Evolutionary conservation across 148 eudicot species (phyloP), one percentile per base, ranked within the genome.

Genomic region (Dianthus caryophyllus): DNA sequence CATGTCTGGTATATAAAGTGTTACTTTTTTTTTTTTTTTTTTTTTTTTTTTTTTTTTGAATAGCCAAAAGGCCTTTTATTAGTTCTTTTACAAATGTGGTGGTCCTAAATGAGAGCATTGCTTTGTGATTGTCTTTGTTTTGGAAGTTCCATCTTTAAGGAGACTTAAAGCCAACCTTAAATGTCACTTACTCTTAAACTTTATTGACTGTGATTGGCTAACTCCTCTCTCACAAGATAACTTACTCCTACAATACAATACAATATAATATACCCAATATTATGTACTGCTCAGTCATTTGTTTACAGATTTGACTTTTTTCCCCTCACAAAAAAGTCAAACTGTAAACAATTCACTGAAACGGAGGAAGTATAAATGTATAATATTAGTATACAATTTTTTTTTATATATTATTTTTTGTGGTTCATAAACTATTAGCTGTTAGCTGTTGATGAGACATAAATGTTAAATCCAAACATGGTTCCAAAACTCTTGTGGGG

Each of bases 391-490:
- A n/a, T n/a, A n/a, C n/a, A n/a, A n/a, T n/a, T n/a, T 33, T 33
- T 41, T 9, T 41, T 41, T 41, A 6, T 41, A 1, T 41, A 1
- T 41, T 41, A 6, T 41, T 41, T 41, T 41, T 41, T 41, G 44
- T 41, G 44, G 44, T 41, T 41, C 11, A 41, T 41, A 41, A 41
- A 41, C 5, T 3, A 41, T 41, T 41, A 9, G 44, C 5, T 48
- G 52, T 48, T 48, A 48, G 52, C 22, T 9, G 57, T 53, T 18
- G 24, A 21, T 53, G 72, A 76, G 69, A 77, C 80, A 72, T 72
- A 50, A 77, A n/a, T n/a, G n/a, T n/a, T n/a, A n/a, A n/a, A 72
- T 77, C 72, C 55, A 76, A 67, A 66, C 72, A 59, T 53, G 49
- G 58, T 61, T 71, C 72, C 75, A 61, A 76, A 68, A 61, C 50